A percentile compares a stretch with the other conserved stretches of the same genome.
phyloP scores from a whole-genome alignment of 2,329 filamentous ascomycete genomes.

The Passalora sequoiae region DNA sequence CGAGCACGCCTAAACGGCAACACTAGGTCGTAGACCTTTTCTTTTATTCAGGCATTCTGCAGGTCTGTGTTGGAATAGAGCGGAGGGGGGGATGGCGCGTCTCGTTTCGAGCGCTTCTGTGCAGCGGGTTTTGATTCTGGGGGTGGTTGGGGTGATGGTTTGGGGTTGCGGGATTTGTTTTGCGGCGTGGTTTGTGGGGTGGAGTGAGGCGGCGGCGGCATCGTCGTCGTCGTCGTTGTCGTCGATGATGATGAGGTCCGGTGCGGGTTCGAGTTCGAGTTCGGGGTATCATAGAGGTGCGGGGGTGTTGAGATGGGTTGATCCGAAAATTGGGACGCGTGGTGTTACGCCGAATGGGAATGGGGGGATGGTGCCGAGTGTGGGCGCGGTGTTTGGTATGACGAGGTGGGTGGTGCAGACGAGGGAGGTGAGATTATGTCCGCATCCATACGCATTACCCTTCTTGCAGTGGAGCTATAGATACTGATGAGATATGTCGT shows the following conservation, averaged over 20 bases:
- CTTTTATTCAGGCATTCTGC: not conserved
- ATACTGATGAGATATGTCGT: not conserved
- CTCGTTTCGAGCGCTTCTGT: constrained; percentile 1
- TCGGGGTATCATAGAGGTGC: constrained; percentile 24
- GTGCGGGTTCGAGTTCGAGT: not conserved
- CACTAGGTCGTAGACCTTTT: too few relatives aligned
- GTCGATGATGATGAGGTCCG: not conserved
- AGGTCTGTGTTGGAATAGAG: not conserved
- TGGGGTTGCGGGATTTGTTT: not conserved
- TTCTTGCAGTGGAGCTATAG: too few relatives aligned
- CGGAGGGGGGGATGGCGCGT: not conserved
- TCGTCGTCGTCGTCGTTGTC: not conserved
- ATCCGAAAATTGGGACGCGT: constrained; percentile 32
- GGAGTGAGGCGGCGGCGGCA: too few relatives aligned
- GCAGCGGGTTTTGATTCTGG: not conserved
- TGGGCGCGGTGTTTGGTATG: constrained; percentile 45
- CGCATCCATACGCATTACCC: too few relatives aligned
- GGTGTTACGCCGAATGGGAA: constrained; percentile 33
- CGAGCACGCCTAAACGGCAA: too few relatives aligned
- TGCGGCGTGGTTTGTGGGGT: too few relatives aligned
- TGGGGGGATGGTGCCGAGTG: constrained; percentile 33
- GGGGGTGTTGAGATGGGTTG: constrained; percentile 29
- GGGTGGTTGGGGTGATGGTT: not conserved
- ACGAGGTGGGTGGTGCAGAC: constrained; percentile 50
- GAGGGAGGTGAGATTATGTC: constrained; percentile 19